Evolutionary conservation across 768 basidiomycete species (phyloP).

Genomic region (Myochromella boudieri): DNA sequence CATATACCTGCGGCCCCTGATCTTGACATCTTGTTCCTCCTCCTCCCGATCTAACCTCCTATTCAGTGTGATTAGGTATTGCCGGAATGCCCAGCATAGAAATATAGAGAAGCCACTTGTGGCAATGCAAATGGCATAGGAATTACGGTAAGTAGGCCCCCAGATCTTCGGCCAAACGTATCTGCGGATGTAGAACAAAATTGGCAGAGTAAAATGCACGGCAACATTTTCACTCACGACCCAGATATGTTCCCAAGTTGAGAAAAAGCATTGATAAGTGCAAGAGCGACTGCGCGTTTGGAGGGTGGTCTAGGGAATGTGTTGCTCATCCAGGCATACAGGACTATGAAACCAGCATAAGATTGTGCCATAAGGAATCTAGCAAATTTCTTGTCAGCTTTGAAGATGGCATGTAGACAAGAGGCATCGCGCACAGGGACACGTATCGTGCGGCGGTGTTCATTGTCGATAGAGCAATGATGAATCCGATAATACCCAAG

Average conservation of each 20-base stretch:
- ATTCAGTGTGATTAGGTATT: conserved; percentile 44
- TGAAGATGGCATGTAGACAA: not conserved
- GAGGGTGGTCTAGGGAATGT: conserved; percentile 64
- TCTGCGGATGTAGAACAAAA: conserved; percentile 32
- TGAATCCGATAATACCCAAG: conserved; percentile 67
- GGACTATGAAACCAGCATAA: conserved; percentile 70
- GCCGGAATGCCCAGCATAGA: conserved; percentile 49
- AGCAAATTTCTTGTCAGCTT: conserved; percentile 5
- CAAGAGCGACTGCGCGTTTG: conserved; percentile 89
- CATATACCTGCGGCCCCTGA: conserved; percentile 45
- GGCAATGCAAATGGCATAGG: conserved; percentile 73
- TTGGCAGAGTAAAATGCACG: not conserved
- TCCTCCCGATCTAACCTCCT: conserved; percentile 37
- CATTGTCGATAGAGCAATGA: conserved; percentile 64
- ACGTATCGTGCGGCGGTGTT: conserved; percentile 62
- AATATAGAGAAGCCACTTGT: conserved; percentile 49
- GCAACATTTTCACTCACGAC: conserved; percentile 49
- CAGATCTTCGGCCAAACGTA: conserved; percentile 69
- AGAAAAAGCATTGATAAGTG: conserved; percentile 78
- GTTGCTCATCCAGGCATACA: conserved; percentile 53
- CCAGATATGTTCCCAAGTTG: conserved; percentile 85
- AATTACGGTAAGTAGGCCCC: conserved; percentile 69
- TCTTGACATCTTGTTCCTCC: conserved; percentile 26
- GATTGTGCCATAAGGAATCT: conserved; percentile 80
- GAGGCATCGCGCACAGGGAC: conserved; percentile 45